Evolutionary conservation across 2,329 filamentous ascomycete genomes (phyloP), one percentile per base, ranked within the genome.

Genomic region (Neopestalotiopsis rosae): DNA sequence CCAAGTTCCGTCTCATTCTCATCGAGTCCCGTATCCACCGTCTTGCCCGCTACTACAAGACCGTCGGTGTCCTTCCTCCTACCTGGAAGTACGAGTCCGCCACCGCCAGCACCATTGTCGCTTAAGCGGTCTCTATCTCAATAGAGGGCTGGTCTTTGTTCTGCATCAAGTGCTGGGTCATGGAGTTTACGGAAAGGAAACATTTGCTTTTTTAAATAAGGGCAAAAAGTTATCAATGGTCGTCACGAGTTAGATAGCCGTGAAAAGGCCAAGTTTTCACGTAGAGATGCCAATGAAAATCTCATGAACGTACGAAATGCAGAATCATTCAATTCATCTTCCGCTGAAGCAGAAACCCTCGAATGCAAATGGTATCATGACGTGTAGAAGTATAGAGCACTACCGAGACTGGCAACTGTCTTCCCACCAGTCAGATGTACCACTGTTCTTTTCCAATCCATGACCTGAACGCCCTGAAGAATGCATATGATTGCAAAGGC

Each of bases 21-120:
- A 97, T 99, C 87, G 96, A 99, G 91, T 98, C 96, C 84, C 94
- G 97, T 87, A 98, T 99, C 87, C 96, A 99, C 93, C 95, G 96
- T 89, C 93, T 99, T 78, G 96, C 94, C 83, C 93, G 96, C 79
- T 98, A 98, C 93, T 99, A 98, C 94, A 98, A 98, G 93, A 95
- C 94, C 84, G 95, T 91, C 81, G 90, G 89, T 83, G 89, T 91
- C 80, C 88, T 92, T 72, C 89, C 95, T 81, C 95, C 95, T 78
- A 98, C 94, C 88, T 98, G 95, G 95, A 95, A 94, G 89, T 98
- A 98, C 90, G 95, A 98, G 93, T 94, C 90, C 84, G 94, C 95
- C 83, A 98, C 95, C 78, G 95, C 95, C 86, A 93, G 89, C 90
- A 97, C 94, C 82, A 88, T 97, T 80, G 94, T 97, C 84, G 90